These are phyloP conservation scores for Didymella arachidicola DNA, from an alignment of 2,329 filamentous ascomycete genomes.

Conservation along the genomic window DNA sequence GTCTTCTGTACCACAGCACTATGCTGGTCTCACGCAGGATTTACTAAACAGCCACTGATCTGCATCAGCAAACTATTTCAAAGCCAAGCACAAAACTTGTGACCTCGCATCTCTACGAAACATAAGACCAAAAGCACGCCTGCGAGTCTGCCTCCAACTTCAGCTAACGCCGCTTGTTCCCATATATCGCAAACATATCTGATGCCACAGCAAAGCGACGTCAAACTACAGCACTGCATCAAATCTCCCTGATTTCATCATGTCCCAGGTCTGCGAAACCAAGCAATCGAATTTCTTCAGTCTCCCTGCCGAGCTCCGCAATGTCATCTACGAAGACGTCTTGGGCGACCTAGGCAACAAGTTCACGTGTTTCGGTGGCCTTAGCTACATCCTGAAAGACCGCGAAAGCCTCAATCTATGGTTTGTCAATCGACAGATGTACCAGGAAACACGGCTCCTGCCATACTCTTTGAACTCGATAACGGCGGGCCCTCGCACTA, in stretches of 20 bases:
- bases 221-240: neutral
- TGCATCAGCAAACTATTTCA: neutral
- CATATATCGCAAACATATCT: neutral
- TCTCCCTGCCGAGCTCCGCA: slow-evolving; percentile 2
- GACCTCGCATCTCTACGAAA: neutral
- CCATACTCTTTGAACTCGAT: slow-evolving; percentile 2
- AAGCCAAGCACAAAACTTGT: neutral
- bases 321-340: slow-evolving; percentile 4
- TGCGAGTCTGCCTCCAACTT: neutral
- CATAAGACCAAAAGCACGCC: neutral
- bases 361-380: slow-evolving; percentile 3
- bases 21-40: neutral
- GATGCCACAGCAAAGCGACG: neutral
- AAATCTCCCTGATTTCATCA: neutral
- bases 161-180: neutral
- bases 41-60: neutral
- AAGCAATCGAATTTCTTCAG: neutral
- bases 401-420: neutral
- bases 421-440: slow-evolving; percentile 5
- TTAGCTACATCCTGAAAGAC: slow-evolving; percentile 1
- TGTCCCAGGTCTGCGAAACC: neutral
- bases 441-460: neutral
- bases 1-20: too few species aligned
- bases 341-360: neutral
- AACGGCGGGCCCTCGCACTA: slow-evolving; percentile 3